Evolutionary conservation across 768 basidiomycete genomes (phyloP).

Genomic region (Termitomyces sp.): DNA sequence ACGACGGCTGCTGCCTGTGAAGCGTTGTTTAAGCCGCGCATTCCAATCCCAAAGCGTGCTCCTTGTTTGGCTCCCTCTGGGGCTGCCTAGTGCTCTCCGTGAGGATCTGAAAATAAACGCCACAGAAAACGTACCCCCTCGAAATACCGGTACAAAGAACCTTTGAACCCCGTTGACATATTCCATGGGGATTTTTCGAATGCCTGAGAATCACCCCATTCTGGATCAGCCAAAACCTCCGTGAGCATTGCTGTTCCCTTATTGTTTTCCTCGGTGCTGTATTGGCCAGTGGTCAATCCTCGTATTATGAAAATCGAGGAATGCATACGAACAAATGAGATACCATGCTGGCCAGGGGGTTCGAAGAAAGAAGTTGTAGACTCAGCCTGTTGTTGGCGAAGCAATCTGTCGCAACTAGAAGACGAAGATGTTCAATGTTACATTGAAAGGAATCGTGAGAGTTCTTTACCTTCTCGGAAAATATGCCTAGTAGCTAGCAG

Average conservation of each 20-base stretch:
- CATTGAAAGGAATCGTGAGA: neutral
- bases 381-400: neutral
- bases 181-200: no score
- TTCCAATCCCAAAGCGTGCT: no score
- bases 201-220: no score
- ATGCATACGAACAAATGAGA: neutral
- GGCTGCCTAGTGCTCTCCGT: no score
- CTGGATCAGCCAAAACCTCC: no score
- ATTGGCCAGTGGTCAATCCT: neutral
- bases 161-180: no score
- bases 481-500: neutral
- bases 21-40: no score
- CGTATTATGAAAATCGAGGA: neutral
- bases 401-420: neutral
- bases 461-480: neutral
- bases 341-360: neutral
- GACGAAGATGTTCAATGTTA: neutral
- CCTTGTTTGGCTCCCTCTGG: no score
- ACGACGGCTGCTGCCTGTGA: neutral
- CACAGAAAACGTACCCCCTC: no score
- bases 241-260: neutral
- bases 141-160: no score
- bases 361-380: neutral
- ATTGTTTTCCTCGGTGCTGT: neutral
- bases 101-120: no score